Percentiles rank a stretch among this genome's conserved stretches.
These are phyloP conservation scores for Trypanosoma lewisi DNA, from an alignment of 208 protist species.

Conservation along the genomic window DNA sequence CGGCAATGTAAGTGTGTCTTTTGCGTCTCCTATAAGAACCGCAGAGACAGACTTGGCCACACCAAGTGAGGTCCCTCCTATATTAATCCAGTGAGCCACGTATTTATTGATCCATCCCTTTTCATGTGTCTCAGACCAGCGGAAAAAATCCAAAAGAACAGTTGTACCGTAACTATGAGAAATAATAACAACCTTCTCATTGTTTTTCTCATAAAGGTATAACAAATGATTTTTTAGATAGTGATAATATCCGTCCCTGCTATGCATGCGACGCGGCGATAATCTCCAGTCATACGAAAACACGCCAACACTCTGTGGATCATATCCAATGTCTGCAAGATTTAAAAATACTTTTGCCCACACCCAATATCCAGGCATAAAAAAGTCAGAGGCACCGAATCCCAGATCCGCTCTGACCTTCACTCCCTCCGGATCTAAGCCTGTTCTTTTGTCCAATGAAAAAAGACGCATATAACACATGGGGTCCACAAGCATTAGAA, in stretches of 20 bases:
- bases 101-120: slow-evolving; percentile 79
- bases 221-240: slow-evolving; percentile 61
- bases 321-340: slow-evolving; percentile 92
- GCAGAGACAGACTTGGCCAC: slow-evolving; percentile 78
- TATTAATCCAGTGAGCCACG: slow-evolving; percentile 83
- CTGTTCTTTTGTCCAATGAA: slow-evolving; percentile 60
- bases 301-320: slow-evolving; percentile 86
- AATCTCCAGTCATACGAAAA: slow-evolving; percentile 92
- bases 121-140: slow-evolving; percentile 78
- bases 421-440: slow-evolving; percentile 69
- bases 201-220: slow-evolving; percentile 76
- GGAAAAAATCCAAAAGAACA: slow-evolving; percentile 83
- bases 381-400: slow-evolving; percentile 85
- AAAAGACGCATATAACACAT: slow-evolving; percentile 81
- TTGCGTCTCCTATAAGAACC: slow-evolving; percentile 81
- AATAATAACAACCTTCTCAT: slow-evolving; percentile 66
- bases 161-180: slow-evolving; percentile 88
- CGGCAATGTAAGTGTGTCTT: slow-evolving; percentile 80
- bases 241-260: slow-evolving; percentile 85
- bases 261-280: slow-evolving; percentile 59
- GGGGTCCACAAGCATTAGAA: slow-evolving; percentile 69
- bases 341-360: slow-evolving; percentile 91
- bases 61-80: slow-evolving; percentile 79
- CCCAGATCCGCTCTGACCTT: slow-evolving; percentile 82
- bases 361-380: slow-evolving; percentile 90